phyloP scores from a whole-genome alignment of 805 yeast species.

The Yarrowia phangngaensis region DNA sequence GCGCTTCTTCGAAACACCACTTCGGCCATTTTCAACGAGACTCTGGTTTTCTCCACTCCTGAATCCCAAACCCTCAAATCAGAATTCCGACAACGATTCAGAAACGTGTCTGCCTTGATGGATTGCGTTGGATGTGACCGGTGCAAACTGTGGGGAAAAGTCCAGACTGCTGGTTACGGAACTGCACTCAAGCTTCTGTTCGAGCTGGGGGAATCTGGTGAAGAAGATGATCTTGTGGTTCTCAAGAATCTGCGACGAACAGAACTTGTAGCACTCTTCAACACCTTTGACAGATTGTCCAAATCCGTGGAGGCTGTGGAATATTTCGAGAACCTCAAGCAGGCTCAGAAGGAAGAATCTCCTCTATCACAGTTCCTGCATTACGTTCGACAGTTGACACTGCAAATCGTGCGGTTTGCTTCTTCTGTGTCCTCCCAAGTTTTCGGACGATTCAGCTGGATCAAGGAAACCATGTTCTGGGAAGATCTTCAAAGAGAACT shows the following conservation, averaged over 20 bases:
- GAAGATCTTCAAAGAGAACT: conserved; percentile 53
- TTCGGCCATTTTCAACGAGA: conserved; percentile 49
- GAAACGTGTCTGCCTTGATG: conserved; percentile 88
- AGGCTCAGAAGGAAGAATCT: background rate
- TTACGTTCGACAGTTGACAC: background rate
- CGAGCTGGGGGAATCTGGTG: no score
- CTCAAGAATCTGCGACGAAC: conserved; percentile 60
- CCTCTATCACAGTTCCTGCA: background rate
- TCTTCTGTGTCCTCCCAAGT: conserved; percentile 16
- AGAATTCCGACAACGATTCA: conserved; percentile 81
- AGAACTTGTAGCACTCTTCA: conserved; percentile 84
- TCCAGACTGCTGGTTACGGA: conserved; percentile 96
- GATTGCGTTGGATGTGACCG: conserved; percentile 98
- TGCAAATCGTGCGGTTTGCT: background rate
- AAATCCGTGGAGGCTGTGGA: conserved; percentile 74
- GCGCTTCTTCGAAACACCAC: conserved; percentile 29
- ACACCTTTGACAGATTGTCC: conserved; percentile 88
- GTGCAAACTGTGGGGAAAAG: conserved; percentile 96
- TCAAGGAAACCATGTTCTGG: conserved; percentile 29
- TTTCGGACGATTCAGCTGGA: background rate
- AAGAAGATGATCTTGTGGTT: conserved; percentile 51
- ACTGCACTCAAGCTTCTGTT: conserved; percentile 89
- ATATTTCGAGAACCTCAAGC: conserved; percentile 46
- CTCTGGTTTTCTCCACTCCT: conserved; percentile 43
- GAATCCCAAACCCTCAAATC: conserved; percentile 57